phyloP scores from a whole-genome alignment of 208 protist genomes.

The Leishmania guyanensis region DNA sequence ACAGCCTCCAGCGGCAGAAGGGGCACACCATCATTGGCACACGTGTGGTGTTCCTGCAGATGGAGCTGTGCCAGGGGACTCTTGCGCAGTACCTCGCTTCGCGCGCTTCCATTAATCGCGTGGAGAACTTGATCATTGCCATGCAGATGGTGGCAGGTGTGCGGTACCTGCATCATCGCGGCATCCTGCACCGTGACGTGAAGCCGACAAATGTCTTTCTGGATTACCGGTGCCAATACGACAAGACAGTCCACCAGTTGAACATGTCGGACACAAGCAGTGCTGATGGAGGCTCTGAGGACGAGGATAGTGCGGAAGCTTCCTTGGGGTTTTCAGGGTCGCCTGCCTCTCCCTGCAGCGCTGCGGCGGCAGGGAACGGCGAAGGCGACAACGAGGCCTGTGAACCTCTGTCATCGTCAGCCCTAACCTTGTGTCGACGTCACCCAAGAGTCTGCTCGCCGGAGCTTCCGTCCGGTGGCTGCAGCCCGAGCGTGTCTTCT shows the following conservation, averaged over 20 bases:
- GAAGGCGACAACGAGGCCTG: neutral
- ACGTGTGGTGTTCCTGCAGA: slow-evolving; percentile 83
- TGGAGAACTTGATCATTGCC: slow-evolving; percentile 80
- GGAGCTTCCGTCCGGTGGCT: neutral
- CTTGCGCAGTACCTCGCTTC: slow-evolving; percentile 60
- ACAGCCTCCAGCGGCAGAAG: neutral
- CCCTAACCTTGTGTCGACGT: slow-evolving; percentile 6
- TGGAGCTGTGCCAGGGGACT: slow-evolving; percentile 87
- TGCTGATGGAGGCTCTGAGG: neutral
- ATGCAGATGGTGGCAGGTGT: slow-evolving; percentile 67
- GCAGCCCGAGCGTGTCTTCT: neutral
- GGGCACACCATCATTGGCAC: slow-evolving; percentile 38
- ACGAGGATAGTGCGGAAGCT: neutral
- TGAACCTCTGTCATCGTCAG: neutral
- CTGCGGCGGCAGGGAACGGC: neutral
- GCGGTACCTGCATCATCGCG: slow-evolving; percentile 66
- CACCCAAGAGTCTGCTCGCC: neutral
- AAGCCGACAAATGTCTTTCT: slow-evolving; percentile 90
- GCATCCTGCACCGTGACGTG: slow-evolving; percentile 82
- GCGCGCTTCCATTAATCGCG: slow-evolving; percentile 51
- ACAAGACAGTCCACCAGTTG: slow-evolving; percentile 7
- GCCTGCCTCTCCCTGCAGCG: neutral
- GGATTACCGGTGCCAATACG: slow-evolving; percentile 70
- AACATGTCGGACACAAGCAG: slow-evolving; percentile 10
- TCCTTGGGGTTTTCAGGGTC: neutral